phyloP scores from a whole-genome alignment of 106 monocot species.

The Hemerocallis citrina region DNA sequence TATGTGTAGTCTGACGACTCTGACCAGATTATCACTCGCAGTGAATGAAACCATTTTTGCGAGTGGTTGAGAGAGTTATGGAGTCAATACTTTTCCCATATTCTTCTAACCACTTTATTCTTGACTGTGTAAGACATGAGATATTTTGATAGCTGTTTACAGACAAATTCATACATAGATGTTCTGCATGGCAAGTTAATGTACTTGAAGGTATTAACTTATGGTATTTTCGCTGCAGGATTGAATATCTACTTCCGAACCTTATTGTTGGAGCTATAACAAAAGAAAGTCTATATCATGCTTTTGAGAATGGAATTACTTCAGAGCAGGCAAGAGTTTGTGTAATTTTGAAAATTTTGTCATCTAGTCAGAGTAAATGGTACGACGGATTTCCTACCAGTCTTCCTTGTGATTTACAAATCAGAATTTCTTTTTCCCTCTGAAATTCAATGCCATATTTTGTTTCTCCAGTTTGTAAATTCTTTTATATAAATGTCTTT shows the following conservation, averaged over 20 bases:
- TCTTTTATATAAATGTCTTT: background rate
- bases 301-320: constrained; percentile 95
- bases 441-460: background rate
- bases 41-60: too few relatives aligned
- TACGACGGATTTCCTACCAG: background rate
- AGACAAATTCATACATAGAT: background rate
- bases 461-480: too few relatives aligned
- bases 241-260: constrained; percentile 96
- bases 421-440: background rate
- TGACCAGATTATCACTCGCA: too few relatives aligned
- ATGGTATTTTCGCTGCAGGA: constrained; percentile 28
- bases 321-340: constrained; percentile 59
- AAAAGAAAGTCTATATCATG: constrained; percentile 94
- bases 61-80: too few relatives aligned
- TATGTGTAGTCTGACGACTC: too few relatives aligned
- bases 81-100: too few relatives aligned
- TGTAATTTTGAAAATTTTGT: background rate
- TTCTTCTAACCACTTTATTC: too few relatives aligned
- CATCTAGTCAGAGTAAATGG: background rate
- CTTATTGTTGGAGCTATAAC: constrained; percentile 91
- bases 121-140: too few relatives aligned
- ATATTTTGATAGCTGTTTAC: background rate
- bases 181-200: background rate
- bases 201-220: background rate
- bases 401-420: background rate